These are phyloP conservation scores for Aspergillus novofumigatus DNA, from an alignment of 2,329 filamentous ascomycete genomes.

Conservation along the genomic window DNA sequence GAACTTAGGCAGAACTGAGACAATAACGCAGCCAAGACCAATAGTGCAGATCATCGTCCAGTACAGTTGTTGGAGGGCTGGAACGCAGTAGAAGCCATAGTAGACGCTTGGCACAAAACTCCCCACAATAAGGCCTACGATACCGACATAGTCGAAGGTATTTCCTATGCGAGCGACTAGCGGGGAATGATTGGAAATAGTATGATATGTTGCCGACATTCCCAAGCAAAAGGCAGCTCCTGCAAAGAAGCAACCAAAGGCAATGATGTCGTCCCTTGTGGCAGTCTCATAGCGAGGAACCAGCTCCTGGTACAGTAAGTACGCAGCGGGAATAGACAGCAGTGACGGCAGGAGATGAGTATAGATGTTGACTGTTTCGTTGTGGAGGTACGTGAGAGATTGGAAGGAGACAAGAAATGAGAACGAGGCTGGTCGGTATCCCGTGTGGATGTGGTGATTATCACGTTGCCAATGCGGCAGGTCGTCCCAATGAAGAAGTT, in stretches of 20 bases:
- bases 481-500: conserved; percentile 49
- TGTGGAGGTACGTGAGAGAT: conserved; percentile 61
- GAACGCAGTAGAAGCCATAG: conserved; percentile 75
- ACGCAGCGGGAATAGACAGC: conserved; percentile 50
- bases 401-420: conserved; percentile 57
- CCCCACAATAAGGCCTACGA: conserved; percentile 85
- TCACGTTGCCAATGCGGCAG: conserved; percentile 55
- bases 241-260: conserved; percentile 73
- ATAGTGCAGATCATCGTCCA: conserved; percentile 74
- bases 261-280: conserved; percentile 59
- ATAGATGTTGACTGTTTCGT: conserved; percentile 69
- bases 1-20: conserved; percentile 78
- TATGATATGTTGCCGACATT: conserved; percentile 82
- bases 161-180: conserved; percentile 78
- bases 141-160: conserved; percentile 90
- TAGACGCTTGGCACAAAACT: conserved; percentile 85
- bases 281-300: conserved; percentile 64
- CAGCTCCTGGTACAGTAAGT: conserved; percentile 55
- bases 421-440: conserved; percentile 61
- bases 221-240: conserved; percentile 70
- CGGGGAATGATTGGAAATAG: conserved; percentile 78
- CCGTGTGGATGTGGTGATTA: conserved; percentile 64
- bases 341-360: conserved; percentile 66
- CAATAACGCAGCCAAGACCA: conserved; percentile 68
- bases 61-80: conserved; percentile 64